Conservation (phyloP, 2,329 filamentous ascomycete species). For the Fusarium algeriense region DNA sequence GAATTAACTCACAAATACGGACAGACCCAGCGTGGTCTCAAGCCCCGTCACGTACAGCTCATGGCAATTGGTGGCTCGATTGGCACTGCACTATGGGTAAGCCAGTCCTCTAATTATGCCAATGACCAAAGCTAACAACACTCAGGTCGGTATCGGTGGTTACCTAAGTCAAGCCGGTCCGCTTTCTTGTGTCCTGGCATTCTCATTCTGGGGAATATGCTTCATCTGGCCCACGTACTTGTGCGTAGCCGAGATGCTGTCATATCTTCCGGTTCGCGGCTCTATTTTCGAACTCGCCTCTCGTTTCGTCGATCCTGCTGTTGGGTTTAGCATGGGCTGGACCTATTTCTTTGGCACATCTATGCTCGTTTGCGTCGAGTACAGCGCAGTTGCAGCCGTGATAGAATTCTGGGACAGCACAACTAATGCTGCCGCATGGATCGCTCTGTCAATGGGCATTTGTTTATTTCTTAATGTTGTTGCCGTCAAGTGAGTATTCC, state of each 20-base stretch:
- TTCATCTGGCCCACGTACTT: slow-evolving; percentile 60
- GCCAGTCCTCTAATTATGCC: neutral
- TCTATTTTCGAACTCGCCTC: slow-evolving; percentile 66
- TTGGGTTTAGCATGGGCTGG: slow-evolving; percentile 64
- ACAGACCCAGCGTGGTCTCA: slow-evolving; percentile 49
- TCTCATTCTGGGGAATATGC: slow-evolving; percentile 57
- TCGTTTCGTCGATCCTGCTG: slow-evolving; percentile 66
- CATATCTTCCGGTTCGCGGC: slow-evolving; percentile 65
- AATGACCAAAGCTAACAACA: neutral
- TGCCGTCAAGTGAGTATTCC: slow-evolving; percentile 53
- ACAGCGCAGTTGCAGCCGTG: slow-evolving; percentile 58
- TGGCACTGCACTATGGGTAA: slow-evolving; percentile 57
- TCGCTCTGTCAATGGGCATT: slow-evolving; percentile 59
- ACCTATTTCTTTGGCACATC: slow-evolving; percentile 61
- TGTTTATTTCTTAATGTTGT: slow-evolving; percentile 61
- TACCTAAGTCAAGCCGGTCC: slow-evolving; percentile 58
- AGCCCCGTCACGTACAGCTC: slow-evolving; percentile 59
- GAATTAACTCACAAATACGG: slow-evolving; percentile 42
- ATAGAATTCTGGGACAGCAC: slow-evolving; percentile 58
- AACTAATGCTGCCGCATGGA: slow-evolving; percentile 61
- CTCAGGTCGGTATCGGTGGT: slow-evolving; percentile 55
- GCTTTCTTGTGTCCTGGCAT: slow-evolving; percentile 57
- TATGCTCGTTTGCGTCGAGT: slow-evolving; percentile 61
- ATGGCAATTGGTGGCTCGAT: slow-evolving; percentile 63
- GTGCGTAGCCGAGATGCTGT: slow-evolving; percentile 67